Evolutionary conservation across 2,329 filamentous ascomycete species (phyloP).

Genomic region (Fusarium neocosmosporiellum): DNA sequence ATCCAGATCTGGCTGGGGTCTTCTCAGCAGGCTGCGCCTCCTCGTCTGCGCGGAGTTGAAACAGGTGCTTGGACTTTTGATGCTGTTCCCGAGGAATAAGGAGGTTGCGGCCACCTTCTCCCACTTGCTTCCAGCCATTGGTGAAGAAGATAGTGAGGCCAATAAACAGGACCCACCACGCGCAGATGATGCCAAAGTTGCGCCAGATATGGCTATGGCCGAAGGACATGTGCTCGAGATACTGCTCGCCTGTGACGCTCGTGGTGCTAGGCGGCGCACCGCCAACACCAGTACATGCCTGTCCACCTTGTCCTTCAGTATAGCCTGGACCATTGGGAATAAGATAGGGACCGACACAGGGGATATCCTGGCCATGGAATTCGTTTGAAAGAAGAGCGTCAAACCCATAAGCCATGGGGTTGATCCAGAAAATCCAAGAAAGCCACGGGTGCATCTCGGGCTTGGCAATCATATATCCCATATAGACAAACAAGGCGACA

Average conservation of each 20-base stretch:
- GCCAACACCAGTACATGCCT: neutral
- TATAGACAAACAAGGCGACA: conserved; percentile 56
- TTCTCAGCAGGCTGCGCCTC: neutral
- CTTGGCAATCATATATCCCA: conserved; percentile 58
- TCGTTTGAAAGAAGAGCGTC: conserved; percentile 74
- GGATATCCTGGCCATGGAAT: conserved; percentile 59
- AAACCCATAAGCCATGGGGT: conserved; percentile 71
- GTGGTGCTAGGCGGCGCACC: neutral
- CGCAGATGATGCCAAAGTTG: conserved; percentile 22
- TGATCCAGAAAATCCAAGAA: conserved; percentile 74
- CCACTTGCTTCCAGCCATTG: conserved; percentile 1
- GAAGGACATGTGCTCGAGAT: neutral
- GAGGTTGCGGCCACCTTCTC: neutral
- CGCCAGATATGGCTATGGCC: conserved; percentile 24
- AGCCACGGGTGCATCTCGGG: conserved; percentile 60
- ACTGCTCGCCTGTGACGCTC: conserved; percentile 8
- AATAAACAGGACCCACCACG: conserved; percentile 7
- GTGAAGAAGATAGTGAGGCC: conserved; percentile 26
- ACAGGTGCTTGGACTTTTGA: conserved; percentile 1
- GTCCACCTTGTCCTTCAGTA: neutral
- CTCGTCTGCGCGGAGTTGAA: neutral
- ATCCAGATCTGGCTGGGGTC: neutral
- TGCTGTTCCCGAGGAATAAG: neutral
- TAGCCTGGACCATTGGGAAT: conserved; percentile 40
- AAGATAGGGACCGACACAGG: conserved; percentile 53